Conservation (phyloP, 306 rosid genomes). For the Trifolium subterraneum region DNA sequence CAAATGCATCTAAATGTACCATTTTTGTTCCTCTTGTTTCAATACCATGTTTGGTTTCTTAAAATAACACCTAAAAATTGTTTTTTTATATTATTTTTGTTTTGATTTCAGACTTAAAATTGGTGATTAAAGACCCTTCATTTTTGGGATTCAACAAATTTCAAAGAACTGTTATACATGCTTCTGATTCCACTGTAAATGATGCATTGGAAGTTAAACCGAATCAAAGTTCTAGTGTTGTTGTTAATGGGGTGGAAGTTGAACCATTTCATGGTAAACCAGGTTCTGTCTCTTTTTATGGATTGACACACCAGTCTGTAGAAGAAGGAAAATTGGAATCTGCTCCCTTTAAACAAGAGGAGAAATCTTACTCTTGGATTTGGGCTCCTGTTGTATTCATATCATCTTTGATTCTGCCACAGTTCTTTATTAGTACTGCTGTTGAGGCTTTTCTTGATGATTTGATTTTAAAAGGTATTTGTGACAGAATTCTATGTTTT, state of each 20-base stretch:
- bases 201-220: slow-evolving; percentile 54
- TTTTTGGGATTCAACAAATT: slow-evolving; percentile 39
- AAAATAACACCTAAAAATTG: not conserved
- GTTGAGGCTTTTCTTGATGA: slow-evolving; percentile 59
- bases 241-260: slow-evolving; percentile 59
- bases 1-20: slow-evolving; percentile 46
- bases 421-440: slow-evolving; percentile 58
- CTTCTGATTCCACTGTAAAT: slow-evolving; percentile 56
- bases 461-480: slow-evolving; percentile 76
- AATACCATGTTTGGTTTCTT: not conserved
- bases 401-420: slow-evolving; percentile 76
- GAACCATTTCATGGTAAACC: slow-evolving; percentile 92
- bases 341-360: slow-evolving; percentile 69
- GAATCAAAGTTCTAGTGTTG: slow-evolving; percentile 39
- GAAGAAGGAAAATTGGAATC: slow-evolving; percentile 81
- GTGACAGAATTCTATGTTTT: slow-evolving; percentile 24
- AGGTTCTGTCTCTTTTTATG: slow-evolving; percentile 81
- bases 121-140: slow-evolving; percentile 39
- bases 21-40: not conserved
- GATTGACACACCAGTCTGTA: slow-evolving; percentile 67
- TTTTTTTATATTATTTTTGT: not conserved
- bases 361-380: slow-evolving; percentile 76
- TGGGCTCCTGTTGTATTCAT: slow-evolving; percentile 74
- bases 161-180: slow-evolving; percentile 48
- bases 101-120: slow-evolving; percentile 52